A percentile compares a stretch with the other conserved stretches of the same genome.
These are phyloP conservation scores for Sporothrix schenckii DNA, from an alignment of 2,329 filamentous ascomycete species.

Conservation along the genomic window DNA sequence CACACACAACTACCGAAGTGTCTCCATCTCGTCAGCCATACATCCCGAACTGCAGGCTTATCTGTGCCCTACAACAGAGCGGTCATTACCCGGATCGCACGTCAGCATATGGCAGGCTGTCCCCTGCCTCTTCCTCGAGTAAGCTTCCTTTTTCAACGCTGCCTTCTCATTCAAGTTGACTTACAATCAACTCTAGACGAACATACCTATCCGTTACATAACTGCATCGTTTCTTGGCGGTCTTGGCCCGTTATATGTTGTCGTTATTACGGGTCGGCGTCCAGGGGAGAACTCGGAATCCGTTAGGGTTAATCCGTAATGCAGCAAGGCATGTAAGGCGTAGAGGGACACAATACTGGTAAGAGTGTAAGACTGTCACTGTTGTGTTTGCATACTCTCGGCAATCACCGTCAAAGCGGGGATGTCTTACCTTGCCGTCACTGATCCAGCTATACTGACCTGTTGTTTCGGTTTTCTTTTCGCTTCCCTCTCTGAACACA, in stretches of 20 bases:
- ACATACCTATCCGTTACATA: not conserved
- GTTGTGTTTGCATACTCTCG: not conserved
- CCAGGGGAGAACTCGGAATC: not conserved
- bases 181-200: not conserved
- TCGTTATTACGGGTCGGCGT: not conserved
- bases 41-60: conserved; percentile 2
- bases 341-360: not conserved
- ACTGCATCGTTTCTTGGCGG: not conserved
- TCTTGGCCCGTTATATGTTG: not conserved
- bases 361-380: too few species aligned
- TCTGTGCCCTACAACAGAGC: not conserved
- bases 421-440: not conserved
- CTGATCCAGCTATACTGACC: not conserved
- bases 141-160: not conserved
- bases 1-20: not conserved
- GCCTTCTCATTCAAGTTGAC: not conserved
- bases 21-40: not conserved
- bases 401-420: not conserved
- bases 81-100: not conserved
- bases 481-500: not conserved
- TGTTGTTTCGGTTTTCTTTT: not conserved
- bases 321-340: not conserved
- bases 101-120: not conserved
- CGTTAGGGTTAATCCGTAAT: not conserved
- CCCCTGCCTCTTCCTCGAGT: not conserved